Evolutionary conservation across 306 rosid species (phyloP), one percentile per base, ranked within the genome.

Genomic region (Cicer bijugum): DNA sequence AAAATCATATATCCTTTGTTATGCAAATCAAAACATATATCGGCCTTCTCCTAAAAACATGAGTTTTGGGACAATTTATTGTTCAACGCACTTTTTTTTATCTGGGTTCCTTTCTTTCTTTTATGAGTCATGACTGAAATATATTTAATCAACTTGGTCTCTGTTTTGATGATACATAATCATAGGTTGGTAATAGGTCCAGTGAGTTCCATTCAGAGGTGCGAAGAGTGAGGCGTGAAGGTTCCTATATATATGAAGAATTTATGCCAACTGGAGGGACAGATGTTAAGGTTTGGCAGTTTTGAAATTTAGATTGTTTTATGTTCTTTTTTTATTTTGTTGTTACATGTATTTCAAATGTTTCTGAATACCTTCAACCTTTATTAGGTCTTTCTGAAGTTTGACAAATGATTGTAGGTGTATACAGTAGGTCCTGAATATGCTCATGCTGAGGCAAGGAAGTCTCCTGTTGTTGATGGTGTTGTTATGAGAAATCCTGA

Each of bases 371-470:
- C 38, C 58, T 78, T 81, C 69, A 52, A 46, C 16, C 75, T 39
- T 39, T 16, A 43, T 52, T 10, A 16, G 65, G 74, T 71, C 58
- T 67, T 67, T 67, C 42, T 44, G 75, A 81, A 39, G 81, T 66
- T 77, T 76, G 69, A 67, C 53, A 56, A 78, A 75, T 83, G 63
- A 59, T 61, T 84, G 67, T 78, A 94, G 99, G 99, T 94, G 72
- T 94, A 94, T 75, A 94, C 99, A 1, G 99, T 94, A 65, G 99
- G 97, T 62, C 92, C 96, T 51, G 99, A 94, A 87, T 94, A 94
- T 87, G 99, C 99, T 16, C 99, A 94, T 85, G 99, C 99, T 23
- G 99, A 94, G 88, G 99, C 99, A 71, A 90, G 99, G 85, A 94
- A 94, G 83, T 94, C 99, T 84, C 99, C 99, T 17, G 99, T 94